Evolutionary conservation across 106 monocot species (phyloP).

Genomic region (Acorus gramineus): DNA sequence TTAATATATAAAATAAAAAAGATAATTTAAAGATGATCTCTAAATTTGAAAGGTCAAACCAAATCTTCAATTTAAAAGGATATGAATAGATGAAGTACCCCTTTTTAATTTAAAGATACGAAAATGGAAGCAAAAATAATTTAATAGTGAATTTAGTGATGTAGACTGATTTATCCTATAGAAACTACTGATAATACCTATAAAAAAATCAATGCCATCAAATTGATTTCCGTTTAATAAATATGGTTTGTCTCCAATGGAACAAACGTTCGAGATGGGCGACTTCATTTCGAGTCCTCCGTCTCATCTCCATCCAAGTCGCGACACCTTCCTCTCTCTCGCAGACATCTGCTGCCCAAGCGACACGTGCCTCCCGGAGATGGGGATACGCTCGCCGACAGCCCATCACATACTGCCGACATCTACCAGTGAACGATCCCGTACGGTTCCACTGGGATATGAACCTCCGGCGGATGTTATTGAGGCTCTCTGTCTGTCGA

Average conservation of each 20-base stretch:
- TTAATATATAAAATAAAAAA: too few relatives aligned
- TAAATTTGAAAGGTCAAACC: too few relatives aligned
- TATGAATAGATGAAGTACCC: too few relatives aligned
- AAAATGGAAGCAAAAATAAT: too few relatives aligned
- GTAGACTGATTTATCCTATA: too few relatives aligned
- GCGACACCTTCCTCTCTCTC: slow-evolving; percentile 42
- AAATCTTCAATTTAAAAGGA: too few relatives aligned
- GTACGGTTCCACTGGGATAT: slow-evolving; percentile 58
- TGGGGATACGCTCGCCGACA: slow-evolving; percentile 10
- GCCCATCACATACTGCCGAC: slow-evolving; percentile 29
- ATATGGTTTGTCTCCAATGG: not conserved
- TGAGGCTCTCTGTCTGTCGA: slow-evolving; percentile 35
- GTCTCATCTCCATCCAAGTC: slow-evolving; percentile 50
- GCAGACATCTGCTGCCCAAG: slow-evolving; percentile 56
- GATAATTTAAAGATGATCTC: too few relatives aligned
- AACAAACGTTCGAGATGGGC: slow-evolving; percentile 39
- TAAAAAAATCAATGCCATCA: too few relatives aligned
- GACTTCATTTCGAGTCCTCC: slow-evolving; percentile 31
- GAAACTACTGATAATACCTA: too few relatives aligned
- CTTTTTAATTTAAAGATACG: too few relatives aligned
- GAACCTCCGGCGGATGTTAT: slow-evolving; percentile 27
- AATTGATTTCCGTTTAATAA: too few relatives aligned
- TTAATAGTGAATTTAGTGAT: too few relatives aligned
- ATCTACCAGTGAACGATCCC: slow-evolving; percentile 8
- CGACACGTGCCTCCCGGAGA: slow-evolving; percentile 49